phyloP scores from a whole-genome alignment of 306 rosid genomes.

The Astragalus membranaceus region DNA sequence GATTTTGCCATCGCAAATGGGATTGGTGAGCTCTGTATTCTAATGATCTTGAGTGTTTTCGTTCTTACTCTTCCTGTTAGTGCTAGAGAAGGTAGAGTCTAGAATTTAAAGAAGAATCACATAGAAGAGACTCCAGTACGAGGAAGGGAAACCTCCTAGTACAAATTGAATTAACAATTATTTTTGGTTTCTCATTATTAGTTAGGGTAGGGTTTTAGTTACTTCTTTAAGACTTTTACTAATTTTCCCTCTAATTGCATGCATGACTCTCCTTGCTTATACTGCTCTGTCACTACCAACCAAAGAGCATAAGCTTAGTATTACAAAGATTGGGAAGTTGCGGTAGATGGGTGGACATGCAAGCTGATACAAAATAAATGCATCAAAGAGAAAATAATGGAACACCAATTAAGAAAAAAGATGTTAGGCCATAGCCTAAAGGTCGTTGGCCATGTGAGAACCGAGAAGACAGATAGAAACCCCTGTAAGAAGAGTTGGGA shows the following conservation, averaged over 20 bases:
- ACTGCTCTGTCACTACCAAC: background rate
- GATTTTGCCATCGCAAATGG: too few relatives aligned
- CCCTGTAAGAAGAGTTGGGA: background rate
- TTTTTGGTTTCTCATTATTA: too few relatives aligned
- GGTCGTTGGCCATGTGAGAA: background rate
- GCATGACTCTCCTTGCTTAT: background rate
- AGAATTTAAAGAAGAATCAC: background rate
- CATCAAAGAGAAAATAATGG: background rate
- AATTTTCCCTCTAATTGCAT: too few relatives aligned
- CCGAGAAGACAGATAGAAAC: background rate
- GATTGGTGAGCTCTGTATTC: constrained; percentile 42
- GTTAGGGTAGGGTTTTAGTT: too few relatives aligned
- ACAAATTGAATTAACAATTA: too few relatives aligned
- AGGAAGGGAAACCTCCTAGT: background rate
- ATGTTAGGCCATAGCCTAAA: background rate
- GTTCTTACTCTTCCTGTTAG: constrained; percentile 11
- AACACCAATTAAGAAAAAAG: background rate
- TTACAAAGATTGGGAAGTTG: background rate
- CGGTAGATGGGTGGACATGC: background rate
- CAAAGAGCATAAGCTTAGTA: background rate
- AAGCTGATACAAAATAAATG: background rate
- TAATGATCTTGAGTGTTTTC: background rate
- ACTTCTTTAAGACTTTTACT: too few relatives aligned
- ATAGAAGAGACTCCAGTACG: background rate
- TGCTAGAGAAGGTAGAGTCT: background rate